Evolutionary conservation across 148 eudicot genomes (phyloP), one percentile per base, ranked within the genome.

Genomic region (Pharnaceum exiguum): DNA sequence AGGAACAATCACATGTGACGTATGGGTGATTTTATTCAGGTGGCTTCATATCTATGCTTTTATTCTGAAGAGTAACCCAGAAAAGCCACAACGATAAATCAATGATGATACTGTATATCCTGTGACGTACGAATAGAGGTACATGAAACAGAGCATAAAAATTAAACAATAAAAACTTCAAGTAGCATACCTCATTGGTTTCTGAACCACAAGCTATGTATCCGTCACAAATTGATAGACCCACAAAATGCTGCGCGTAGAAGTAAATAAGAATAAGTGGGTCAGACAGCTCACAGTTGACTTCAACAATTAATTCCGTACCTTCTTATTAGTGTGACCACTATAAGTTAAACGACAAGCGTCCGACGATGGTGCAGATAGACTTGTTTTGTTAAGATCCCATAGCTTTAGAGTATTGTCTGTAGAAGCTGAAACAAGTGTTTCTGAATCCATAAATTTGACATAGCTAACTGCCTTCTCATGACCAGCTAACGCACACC

Each of bases 201-300:
- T 90, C 97, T 21, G 97, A 90, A 61, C 97, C 97, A 62, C 95
- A 87, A 30, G 83, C 87, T 39, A 90, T 80, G 60, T 90, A 90
- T 62, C 97, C 97, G 73, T 90, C 80, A 19, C 52, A 55, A 48
- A 83, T 86, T 36, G 95, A 76, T 70, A 90, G 66, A 26, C 97
- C 97, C 35, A 87, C 97, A 67, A 90, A 90, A 60, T 84, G 86
- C 97, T 90, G 83, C 26, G 28, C 45, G 44, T 60, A 58, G 27
- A 59, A 16, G 28, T 19, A 51, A 46, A 50, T n/a, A 35, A 54
- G 25, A 13, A 51, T 64, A 66, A 61, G 37, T 12, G 23, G 45
- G 2, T 35, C 13, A 45, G 27, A 18, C 56, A 43, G 21, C 17
- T 15, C 3, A 33, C 33, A 54, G 48, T 22, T 30, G 59, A 51